Base-by-base conservation (phyloP, 2,329 filamentous ascomycete genomes). In the Ilyonectria robusta region DNA sequence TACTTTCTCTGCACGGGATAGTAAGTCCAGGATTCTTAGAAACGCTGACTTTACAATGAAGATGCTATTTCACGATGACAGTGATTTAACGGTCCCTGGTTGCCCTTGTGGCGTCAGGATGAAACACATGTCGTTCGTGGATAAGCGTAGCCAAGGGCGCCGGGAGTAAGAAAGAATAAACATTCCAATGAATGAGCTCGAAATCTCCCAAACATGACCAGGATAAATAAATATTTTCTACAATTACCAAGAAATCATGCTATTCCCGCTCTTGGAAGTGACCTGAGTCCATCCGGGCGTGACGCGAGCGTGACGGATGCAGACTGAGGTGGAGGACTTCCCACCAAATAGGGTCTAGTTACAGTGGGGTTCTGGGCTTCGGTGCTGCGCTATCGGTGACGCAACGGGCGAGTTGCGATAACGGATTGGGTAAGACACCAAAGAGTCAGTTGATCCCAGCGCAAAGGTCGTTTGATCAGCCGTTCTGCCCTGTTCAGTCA, bases 381-480 rank as follows among this genome's bases (percentile, higher is more conserved):
- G 3, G 5, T 19, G 51, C 50, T 53, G 63, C 47, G 51, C 35
- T 65, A 65, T 65, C 63, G 35, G 63, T 65, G 63, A 65, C 63
- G 63, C 63, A 65, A 65, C 51, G 37, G 50, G 42, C 57, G 19
- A 65, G 44, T 8, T 35, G 57, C 44, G 57, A 65, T 65, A 65
- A 47, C 48, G 57, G 46, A 61, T 55, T 37, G 26, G 37, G 57
- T 65, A 58, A 65, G 57, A 60, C 62, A 65, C 13, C 17, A 17
- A 11, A 31, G 40, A 48, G 63, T 65, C 63, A 65, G 44, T 61
- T 65, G 63, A 65, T 65, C 51, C 19, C n/a, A 23, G 23, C 29
- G 44, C 29, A 46, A 13, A 61, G 63, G 63, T 65, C 63, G 51
- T 50, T 65, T 65, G 63, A 65, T 61, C 51, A 42, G 57, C 44